Base-by-base conservation (phyloP, 768 basidiomycete species). In the Suillus hirtellus region DNA sequence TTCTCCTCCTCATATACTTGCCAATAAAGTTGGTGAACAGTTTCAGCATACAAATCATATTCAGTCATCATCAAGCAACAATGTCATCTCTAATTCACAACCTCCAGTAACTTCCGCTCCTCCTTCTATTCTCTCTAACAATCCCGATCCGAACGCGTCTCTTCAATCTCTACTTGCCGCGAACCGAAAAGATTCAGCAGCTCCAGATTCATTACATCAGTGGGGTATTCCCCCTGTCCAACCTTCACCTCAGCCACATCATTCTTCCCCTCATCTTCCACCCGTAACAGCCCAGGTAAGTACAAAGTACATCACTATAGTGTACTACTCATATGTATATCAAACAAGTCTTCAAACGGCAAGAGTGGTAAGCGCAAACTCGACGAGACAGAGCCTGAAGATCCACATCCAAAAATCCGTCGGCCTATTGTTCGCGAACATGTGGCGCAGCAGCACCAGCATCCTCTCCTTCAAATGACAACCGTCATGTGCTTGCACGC, bases 401-500 rank as follows among this genome's bases (percentile, higher is more conserved):
- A 91, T 65, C 75, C 78, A 34, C 90, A 92, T 68, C 82, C 79
- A 67, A 93, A 93, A 81, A 93, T 93, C 72, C 85, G 92, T 63
- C 89, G 92, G 70, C 90, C 91, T 67, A 89, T 92, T 59, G 89
- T 92, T 56, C 89, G 89, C 75, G 89, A 92, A 75, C 90, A 92
- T 73, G 85, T 92, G 67, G 85, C 86, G 40, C 49, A 49, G 49
- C 49, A 27, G 15, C 49, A 49, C 47, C 87, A 88, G 10, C 74
- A 85, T 56, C 89, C 88, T 66, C 85, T 89, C 68, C 84, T 91
- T 78, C 89, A 90, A 64, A 93, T 95, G 93, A 94, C 93, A 43
- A 94, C 92, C 44, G 91, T 95, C 38, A 86, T 93, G 65, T 94
- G 92, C 68, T 82, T 95, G 60, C 95, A 96, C 71, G 93, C 95